A percentile compares a stretch with the other conserved stretches of the same genome.
phyloP scores from a whole-genome alignment of 2,329 filamentous ascomycete species.

The Penicillium brevicompactum region DNA sequence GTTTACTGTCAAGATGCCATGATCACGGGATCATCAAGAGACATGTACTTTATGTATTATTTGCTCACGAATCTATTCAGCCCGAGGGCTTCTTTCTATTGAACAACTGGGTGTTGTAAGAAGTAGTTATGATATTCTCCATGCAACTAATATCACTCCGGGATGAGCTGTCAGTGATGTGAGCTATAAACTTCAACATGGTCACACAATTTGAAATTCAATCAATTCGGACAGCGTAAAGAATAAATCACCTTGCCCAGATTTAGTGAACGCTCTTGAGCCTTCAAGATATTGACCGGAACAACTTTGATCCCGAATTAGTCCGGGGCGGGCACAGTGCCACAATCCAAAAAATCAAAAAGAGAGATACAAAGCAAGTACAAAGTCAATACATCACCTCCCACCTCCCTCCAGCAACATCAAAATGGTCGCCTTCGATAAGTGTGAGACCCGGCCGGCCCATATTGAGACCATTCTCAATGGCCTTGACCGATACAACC shows the following conservation, averaged over 20 bases:
- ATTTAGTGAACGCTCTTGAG: too few species aligned
- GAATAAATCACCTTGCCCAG: background rate
- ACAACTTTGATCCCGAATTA: conserved; percentile 7
- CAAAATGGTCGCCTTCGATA: conserved; percentile 66
- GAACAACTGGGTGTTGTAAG: background rate
- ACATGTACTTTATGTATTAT: conserved; percentile 31
- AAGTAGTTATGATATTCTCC: background rate
- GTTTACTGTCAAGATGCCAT: conserved; percentile 12
- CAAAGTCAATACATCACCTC: conserved; percentile 27
- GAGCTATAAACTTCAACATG: too few species aligned
- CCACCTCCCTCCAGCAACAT: conserved; percentile 16
- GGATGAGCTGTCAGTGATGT: too few species aligned
- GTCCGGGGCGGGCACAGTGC: conserved; percentile 22
- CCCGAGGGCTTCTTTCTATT: conserved; percentile 4
- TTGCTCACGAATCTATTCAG: conserved; percentile 18
- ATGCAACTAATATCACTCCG: too few species aligned
- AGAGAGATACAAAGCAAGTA: conserved; percentile 18
- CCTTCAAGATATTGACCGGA: conserved; percentile 13
- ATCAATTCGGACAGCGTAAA: too few species aligned
- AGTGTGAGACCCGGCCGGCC: conserved; percentile 86
- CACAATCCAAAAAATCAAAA: conserved; percentile 35
- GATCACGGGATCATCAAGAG: conserved; percentile 22
- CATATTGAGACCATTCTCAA: conserved; percentile 93
- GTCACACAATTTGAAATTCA: too few species aligned
- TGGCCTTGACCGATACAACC: conserved; percentile 97